Base-by-base conservation (phyloP, 441 rosid species). In the Macaranga tanarius region DNA sequence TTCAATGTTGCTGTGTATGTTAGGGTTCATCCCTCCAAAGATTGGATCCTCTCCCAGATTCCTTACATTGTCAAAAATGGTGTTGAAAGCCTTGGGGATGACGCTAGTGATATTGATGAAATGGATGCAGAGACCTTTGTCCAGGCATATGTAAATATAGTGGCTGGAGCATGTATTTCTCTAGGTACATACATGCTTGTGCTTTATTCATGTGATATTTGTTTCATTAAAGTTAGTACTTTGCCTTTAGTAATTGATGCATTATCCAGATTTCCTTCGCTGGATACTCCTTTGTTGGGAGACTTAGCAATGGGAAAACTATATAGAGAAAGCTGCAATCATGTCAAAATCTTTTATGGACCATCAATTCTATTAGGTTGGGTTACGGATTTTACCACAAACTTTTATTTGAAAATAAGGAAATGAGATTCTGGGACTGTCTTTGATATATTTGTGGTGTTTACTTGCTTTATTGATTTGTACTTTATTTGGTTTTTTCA, bases 91-190 rank as follows among this genome's bases (percentile, higher is more conserved):
- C 91, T 96, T 26, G 64, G 77, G 73, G 90, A 88, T 79, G 97
- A 93, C 76, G 75, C 50, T 72, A 81, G 79, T 76, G 91, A 91
- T 74, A 80, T 84, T 74, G 89, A 92, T 81, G 97, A 88, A 73
- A 90, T 87, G 85, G 98, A 92, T 77, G 81, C 88, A 51, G 94
- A 92, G 86, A 87, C 94, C 60, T 86, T 85, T 79, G 93, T 93
- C 79, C 96, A 91, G 84, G 94, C 98, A 74, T 95, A 91, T 78
- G 86, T 89, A 81, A 95, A 95, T 79, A 85, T 95, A 75, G 89
- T 95, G 75, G 86, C 99, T 22, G 99, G 99, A 70, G 96, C 98
- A 45, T 95, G 99, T 77, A 87, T 93, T 76, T 90, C 98, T 82
- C 88, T 95, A 58, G 99, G 99, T 93, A 87, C 54, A 76, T 93